Evolutionary conservation across 2,329 filamentous ascomycete species (phyloP), one percentile per base, ranked within the genome.

Genomic region (Hyphodiscus sp.): DNA sequence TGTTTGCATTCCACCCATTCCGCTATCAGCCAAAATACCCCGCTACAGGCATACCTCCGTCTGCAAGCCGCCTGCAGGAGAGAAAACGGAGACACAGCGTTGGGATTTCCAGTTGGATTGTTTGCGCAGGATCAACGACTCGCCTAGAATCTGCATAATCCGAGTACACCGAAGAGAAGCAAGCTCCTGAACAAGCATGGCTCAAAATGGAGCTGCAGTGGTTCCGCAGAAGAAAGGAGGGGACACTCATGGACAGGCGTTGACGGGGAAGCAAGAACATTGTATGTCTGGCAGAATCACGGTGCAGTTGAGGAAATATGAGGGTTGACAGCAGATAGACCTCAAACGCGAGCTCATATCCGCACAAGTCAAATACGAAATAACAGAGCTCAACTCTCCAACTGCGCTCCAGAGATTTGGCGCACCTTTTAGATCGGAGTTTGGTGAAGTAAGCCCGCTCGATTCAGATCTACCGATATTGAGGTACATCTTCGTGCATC

Each of bases 231-330:
- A 33, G 30, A n/a, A 29, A 6, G 26, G 13, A 29, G 26, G 41
- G 18, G 47, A 57, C 16, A 48, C 51, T 20, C 47, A 55, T 49
- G 58, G 59, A n/a, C 58, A 60, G 43, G 58, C 49, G 6, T 74
- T 99, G 68, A 96, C 91, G 0, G 94, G 94, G 62, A 97, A 96
- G 74, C 92, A 99, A 78, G 94, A 99, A 71, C 94, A 99, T 70
- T 99, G 91, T 95, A 70, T 65, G 85, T 72, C 30, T 18, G 16
- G 9, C 16, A 9, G 18, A 19, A 7, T n/a, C 23, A 4, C 26
- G 9, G 2, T 8, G 13, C 4, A 13, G 2, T n/a, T 26, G 23
- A 23, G 7, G 26, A 23, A n/a, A 20, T 7, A 9, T 15, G 16
- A 23, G 11, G 45, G 29, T 53, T 41, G n/a, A 51, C 20, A 29